Evolutionary conservation across 2,329 filamentous ascomycete genomes (phyloP), one percentile per base, ranked within the genome.

Genomic region (Phialophora tarda): DNA sequence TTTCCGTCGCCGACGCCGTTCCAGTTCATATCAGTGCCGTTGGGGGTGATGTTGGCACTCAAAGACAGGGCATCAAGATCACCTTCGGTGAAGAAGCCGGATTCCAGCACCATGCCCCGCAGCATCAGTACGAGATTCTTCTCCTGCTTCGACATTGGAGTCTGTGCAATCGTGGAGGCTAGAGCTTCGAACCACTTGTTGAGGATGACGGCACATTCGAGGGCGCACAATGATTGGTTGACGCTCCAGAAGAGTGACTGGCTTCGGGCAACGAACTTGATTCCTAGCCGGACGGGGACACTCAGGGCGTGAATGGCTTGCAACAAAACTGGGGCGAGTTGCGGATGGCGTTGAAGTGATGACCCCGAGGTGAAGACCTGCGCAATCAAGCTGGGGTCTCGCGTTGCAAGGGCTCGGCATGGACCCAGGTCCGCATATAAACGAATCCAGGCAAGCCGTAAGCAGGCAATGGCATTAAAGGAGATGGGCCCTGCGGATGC

Each of bases 281-380:
- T 76, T 0, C 77, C 77, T 24, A 79, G 65, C 8, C 76, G 73
- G 3, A 78, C 75, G 1, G 76, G 76, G 73, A 90, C 87, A 3
- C 87, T 88, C 41, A 91, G 78, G 0, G 89, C 88, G 73, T 91
- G 89, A 30, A 89, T 86, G 1, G 88, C 86, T 72, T 91, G 89
- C 30, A 89, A 83, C 0, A 91, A 84, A 0, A 88, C 89, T 54
- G 87, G 81, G 38, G 86, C 87, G 26, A 90, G 81, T 34, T 86
- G 84, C 23, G 84, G 79, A 61, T 84, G 88, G 59, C 89, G 82
- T 23, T 85, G 81, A 11, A 89, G 82, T 28, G 85, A 79, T 0
- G 87, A 86, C 21, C 85, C 85, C 56, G 84, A 82, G 62, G 82
- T 82, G 68, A 91, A 83, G 1, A 86, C 84, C 44, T 82, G 82